phyloP scores from a whole-genome alignment of 805 yeast species.

The Wickerhamiella domercqiae region DNA sequence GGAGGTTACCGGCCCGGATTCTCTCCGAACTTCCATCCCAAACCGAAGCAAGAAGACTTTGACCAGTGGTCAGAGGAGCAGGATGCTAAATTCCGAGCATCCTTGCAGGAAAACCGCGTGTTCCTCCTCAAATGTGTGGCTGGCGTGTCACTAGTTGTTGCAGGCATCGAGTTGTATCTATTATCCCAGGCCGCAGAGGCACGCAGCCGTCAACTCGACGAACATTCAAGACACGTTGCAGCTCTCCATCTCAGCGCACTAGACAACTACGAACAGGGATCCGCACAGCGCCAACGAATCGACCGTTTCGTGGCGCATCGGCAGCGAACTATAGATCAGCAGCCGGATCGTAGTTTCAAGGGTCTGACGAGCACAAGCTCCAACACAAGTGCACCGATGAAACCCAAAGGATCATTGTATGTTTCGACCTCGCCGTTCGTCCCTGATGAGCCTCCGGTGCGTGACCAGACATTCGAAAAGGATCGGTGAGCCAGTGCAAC shows the following conservation, averaged over 20 bases:
- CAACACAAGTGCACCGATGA: no score
- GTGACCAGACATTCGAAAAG: no score
- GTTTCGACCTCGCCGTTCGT: no score
- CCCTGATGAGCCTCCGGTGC: no score
- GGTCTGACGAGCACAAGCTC: background rate
- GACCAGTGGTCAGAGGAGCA: conserved; percentile 20
- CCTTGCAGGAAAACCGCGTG: conserved; percentile 26
- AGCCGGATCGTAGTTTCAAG: conserved; percentile 2
- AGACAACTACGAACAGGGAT: conserved; percentile 42
- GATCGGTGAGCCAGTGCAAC: no score
- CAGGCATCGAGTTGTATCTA: conserved; percentile 28
- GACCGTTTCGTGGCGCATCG: conserved; percentile 34
- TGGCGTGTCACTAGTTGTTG: conserved; percentile 26
- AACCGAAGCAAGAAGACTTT: conserved; percentile 1
- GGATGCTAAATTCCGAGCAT: conserved; percentile 26
- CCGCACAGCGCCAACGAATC: conserved; percentile 34
- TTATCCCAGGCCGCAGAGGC: conserved; percentile 15
- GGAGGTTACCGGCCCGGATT: conserved; percentile 2
- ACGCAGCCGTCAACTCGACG: conserved; percentile 11
- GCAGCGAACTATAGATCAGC: conserved; percentile 14
- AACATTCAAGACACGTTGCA: conserved; percentile 18
- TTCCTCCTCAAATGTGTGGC: conserved; percentile 32
- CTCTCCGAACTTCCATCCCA: background rate
- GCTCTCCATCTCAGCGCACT: conserved; percentile 28
- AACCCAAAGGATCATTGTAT: background rate